Base-by-base conservation (phyloP, 2,329 filamentous ascomycete genomes). In the Scedosporium dehoogii region DNA sequence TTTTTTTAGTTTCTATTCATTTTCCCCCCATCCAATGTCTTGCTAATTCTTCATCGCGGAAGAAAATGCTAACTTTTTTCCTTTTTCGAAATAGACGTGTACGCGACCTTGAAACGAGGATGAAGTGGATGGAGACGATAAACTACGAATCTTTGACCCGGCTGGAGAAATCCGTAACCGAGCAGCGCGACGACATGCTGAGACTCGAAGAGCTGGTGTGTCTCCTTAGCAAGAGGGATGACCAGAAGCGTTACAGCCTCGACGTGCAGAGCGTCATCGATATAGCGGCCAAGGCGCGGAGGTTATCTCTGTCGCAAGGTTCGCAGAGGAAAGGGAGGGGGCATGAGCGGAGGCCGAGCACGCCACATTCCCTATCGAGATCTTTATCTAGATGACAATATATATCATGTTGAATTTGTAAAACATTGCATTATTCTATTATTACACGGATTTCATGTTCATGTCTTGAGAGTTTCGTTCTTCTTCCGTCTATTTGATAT, bases 31-130 rank as follows among this genome's bases (percentile, higher is more conserved):
- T n/a, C 6, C 44, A 3, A 4, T n/a, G 21, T 18, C 2, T 48
- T 18, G 21, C n/a, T n/a, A n/a, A n/a, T 14, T 48, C 44, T 48
- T 7, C 44, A 2, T 23, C 3, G 6, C 6, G 44, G n/a, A 14
- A 38, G n/a, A 48, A 21, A 23, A 23, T 27, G 44, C 44, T 48
- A 23, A 48, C 44, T 23, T 48, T n/a, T n/a, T n/a, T n/a, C 1
- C 9, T 3, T 38, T 38, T 38, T 38, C 33, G 10, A 12, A 33
- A 14, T 46, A 72, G 69, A 48, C 69, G 72, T 59, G 68, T 76
- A 59, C 66, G 72, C 9, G 71, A 75, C 42, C 68, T 77, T 9
- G 74, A 77, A 66, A 66, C 66, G 25, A 68, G 68, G 58, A 70
- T 69, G 7, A 70, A 67, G 33, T 68, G 67, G 68, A 67, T 68